These are phyloP conservation scores for Pythium apleroticum DNA, from an alignment of 352 stramenopile genomes.

Conservation along the genomic window DNA sequence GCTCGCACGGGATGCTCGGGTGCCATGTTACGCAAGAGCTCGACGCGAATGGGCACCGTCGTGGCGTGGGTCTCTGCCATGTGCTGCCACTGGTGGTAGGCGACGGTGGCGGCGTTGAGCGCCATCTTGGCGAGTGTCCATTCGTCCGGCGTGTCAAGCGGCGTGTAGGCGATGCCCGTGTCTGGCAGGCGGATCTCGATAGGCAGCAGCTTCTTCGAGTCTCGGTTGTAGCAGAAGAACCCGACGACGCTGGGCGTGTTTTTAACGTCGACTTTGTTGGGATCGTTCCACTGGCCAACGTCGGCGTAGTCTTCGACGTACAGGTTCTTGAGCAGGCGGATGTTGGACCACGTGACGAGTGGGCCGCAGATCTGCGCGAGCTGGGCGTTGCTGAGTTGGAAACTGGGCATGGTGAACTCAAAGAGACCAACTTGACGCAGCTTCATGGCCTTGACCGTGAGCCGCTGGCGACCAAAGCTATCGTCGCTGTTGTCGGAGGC, in stretches of 20 bases:
- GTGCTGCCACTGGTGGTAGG: constrained; percentile 21
- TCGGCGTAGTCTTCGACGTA: constrained; percentile 16
- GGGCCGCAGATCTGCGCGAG: constrained; percentile 12
- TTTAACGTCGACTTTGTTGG: background rate
- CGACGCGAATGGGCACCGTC: constrained; percentile 37
- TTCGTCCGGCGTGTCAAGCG: constrained; percentile 10
- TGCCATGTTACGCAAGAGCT: constrained; percentile 37
- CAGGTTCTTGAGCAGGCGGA: constrained; percentile 1
- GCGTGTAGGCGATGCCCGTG: constrained; percentile 17
- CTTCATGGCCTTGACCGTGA: constrained; percentile 13
- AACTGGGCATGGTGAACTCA: constrained; percentile 1
- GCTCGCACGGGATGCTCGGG: constrained; percentile 37
- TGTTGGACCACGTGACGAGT: constrained; percentile 6
- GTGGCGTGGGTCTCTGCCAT: constrained; percentile 23
- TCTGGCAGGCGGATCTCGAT: constrained; percentile 18
- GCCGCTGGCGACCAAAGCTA: constrained; percentile 11
- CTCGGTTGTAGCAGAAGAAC: constrained; percentile 25
- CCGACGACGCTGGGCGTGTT: constrained; percentile 21
- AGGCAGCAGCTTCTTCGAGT: constrained; percentile 9
- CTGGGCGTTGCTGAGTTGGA: constrained; percentile 7
- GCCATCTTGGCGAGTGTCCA: constrained; percentile 28
- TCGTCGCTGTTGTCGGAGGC: constrained; percentile 13
- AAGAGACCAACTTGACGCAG: constrained; percentile 4
- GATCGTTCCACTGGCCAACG: constrained; percentile 17
- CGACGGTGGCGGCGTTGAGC: constrained; percentile 8